Conservation (phyloP, 78 protist species). For the Isochrysis galbana region DNA sequence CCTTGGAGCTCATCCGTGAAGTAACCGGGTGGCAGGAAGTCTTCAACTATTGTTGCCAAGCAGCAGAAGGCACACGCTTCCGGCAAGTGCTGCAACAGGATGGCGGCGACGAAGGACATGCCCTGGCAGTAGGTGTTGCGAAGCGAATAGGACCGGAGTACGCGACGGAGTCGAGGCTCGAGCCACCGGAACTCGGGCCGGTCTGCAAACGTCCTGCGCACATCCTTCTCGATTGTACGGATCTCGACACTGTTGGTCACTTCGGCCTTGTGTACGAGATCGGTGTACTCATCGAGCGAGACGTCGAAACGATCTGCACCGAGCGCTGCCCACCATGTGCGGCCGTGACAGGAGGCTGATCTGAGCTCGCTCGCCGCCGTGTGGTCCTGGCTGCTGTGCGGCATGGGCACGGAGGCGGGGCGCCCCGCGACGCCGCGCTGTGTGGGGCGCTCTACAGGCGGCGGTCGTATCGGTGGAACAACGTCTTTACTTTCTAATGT, state of each 20-base stretch:
- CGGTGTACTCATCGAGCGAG: neutral
- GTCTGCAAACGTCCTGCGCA: conserved; percentile 78
- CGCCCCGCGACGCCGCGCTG: too few relatives aligned
- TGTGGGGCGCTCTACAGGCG: too few relatives aligned
- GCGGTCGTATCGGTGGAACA: too few relatives aligned
- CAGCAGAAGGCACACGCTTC: conserved; percentile 83
- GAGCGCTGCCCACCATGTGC: neutral
- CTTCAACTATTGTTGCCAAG: conserved; percentile 67
- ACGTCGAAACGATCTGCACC: neutral
- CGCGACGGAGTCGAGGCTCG: neutral
- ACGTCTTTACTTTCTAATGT: too few relatives aligned
- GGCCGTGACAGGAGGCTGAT: too few relatives aligned
- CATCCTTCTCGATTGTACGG: conserved; percentile 54
- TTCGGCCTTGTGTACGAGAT: neutral
- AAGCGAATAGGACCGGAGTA: neutral
- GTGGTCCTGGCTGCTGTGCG: too few relatives aligned
- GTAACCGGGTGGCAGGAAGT: conserved; percentile 43
- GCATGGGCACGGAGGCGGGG: too few relatives aligned
- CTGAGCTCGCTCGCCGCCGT: too few relatives aligned
- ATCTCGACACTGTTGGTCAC: neutral
- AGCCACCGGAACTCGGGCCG: conserved; percentile 40
- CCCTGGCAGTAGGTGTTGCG: conserved; percentile 73
- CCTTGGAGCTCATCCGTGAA: conserved; percentile 65
- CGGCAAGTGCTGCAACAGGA: conserved; percentile 59
- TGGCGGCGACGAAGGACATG: conserved; percentile 76